Percentiles rank a stretch among this genome's conserved stretches.
phyloP scores from a whole-genome alignment of 2,329 filamentous ascomycete genomes.

The Pleomassaria siparia region DNA sequence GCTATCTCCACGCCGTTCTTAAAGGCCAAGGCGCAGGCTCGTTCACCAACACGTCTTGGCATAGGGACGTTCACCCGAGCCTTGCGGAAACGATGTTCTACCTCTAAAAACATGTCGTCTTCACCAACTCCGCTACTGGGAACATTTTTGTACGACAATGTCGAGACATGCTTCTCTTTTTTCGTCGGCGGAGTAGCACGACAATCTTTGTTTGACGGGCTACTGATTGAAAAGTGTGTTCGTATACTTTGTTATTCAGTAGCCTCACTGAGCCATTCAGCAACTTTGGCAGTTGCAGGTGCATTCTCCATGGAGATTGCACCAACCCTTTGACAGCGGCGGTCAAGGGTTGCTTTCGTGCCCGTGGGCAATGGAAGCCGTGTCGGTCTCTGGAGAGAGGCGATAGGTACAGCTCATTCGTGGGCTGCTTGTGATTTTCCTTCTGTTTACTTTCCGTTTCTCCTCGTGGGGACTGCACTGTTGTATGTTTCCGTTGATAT shows the following conservation, averaged over 20 bases:
- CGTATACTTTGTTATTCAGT: no score
- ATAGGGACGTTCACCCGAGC: constrained; percentile 20
- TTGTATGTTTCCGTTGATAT: neutral
- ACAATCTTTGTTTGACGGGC: neutral
- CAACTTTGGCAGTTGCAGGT: constrained; percentile 2
- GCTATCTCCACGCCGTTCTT: constrained; percentile 68
- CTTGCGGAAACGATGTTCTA: constrained; percentile 37
- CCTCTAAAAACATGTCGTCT: no score
- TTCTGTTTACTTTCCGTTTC: no score
- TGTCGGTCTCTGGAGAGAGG: neutral
- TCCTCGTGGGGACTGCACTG: no score
- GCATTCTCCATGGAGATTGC: neutral
- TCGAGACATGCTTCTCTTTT: neutral
- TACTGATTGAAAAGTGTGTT: constrained; percentile 12
- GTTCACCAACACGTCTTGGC: constrained; percentile 16
- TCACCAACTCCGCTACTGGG: no score
- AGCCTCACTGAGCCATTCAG: constrained; percentile 31
- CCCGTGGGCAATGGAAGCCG: neutral
- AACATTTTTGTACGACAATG: neutral
- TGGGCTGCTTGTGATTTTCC: no score
- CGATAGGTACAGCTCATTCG: no score
- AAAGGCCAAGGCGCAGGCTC: constrained; percentile 34
- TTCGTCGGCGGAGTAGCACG: neutral
- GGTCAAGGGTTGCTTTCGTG: neutral
- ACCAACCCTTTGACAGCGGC: no score